Evolutionary conservation across 1,139 yeast species (phyloP).

Genomic region (Wickerhamomyces sp.): DNA sequence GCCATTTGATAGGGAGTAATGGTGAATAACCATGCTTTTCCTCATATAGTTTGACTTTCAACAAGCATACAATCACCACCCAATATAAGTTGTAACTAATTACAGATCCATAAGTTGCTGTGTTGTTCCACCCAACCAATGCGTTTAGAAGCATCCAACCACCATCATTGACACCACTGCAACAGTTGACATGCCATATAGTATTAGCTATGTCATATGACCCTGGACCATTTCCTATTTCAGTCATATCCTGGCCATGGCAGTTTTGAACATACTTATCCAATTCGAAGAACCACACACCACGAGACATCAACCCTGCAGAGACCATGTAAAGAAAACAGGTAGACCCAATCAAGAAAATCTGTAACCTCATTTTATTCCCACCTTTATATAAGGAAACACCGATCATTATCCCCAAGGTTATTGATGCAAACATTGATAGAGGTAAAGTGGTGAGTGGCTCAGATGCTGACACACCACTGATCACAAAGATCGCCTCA

Average conservation of each 20-base stretch:
- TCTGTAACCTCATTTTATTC: conserved; percentile 68
- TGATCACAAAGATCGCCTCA: conserved; percentile 84
- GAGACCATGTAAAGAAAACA: conserved; percentile 82
- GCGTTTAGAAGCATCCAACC: conserved; percentile 96
- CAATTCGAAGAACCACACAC: conserved; percentile 84
- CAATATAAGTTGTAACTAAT: conserved; percentile 71
- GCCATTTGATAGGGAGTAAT: conserved; percentile 55
- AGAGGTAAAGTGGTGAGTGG: conserved; percentile 72
- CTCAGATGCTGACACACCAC: conserved; percentile 70
- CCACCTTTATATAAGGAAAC: conserved; percentile 70
- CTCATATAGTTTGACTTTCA: conserved; percentile 47
- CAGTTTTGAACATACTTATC: conserved; percentile 59
- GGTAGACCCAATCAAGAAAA: conserved; percentile 78
- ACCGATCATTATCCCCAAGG: conserved; percentile 67
- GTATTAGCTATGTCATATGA: conserved; percentile 76
- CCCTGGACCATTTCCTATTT: conserved; percentile 91
- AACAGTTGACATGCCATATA: conserved; percentile 96
- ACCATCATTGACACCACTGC: conserved; percentile 85
- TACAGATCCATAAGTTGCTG: conserved; percentile 94
- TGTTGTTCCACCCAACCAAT: conserved; percentile 90
- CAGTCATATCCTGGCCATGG: conserved; percentile 85
- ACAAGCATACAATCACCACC: conserved; percentile 53
- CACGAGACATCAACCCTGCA: conserved; percentile 85
- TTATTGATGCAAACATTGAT: conserved; percentile 69
- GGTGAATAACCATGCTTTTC: conserved; percentile 64